A percentile compares a stretch with the other conserved stretches of the same genome.
These are phyloP conservation scores for Xerocomellus amylosporus DNA, from an alignment of 768 basidiomycete species.

Conservation along the genomic window DNA sequence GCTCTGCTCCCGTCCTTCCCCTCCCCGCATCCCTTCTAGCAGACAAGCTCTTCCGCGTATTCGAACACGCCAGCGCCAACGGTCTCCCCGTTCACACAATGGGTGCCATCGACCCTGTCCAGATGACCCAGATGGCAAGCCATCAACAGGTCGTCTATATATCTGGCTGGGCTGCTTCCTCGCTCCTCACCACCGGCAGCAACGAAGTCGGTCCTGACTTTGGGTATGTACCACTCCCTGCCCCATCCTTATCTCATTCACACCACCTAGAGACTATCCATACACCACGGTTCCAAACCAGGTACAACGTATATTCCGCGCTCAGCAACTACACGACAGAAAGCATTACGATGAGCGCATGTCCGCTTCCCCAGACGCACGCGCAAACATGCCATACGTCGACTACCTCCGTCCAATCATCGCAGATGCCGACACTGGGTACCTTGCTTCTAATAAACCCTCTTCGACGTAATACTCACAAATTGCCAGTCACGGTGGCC, in stretches of 20 bases:
- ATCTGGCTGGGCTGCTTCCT: conserved; percentile 90
- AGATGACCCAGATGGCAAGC: conserved; percentile 91
- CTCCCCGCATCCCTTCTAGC: conserved; percentile 76
- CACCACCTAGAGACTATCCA: conserved; percentile 72
- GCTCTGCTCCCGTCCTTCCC: conserved; percentile 75
- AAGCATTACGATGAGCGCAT: conserved; percentile 90
- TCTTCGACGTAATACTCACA: conserved; percentile 6
- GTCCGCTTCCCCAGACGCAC: conserved; percentile 56
- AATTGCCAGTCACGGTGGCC: conserved; percentile 73
- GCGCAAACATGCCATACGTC: conserved; percentile 70
- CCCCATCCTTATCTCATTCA: background rate
- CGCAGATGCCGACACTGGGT: conserved; percentile 95
- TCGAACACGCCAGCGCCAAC: conserved; percentile 60
- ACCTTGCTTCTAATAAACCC: conserved; percentile 18
- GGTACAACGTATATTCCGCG: conserved; percentile 86
- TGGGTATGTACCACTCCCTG: conserved; percentile 44
- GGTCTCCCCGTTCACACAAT: conserved; percentile 81
- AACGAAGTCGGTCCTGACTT: conserved; percentile 93
- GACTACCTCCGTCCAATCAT: conserved; percentile 93
- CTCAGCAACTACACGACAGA: conserved; percentile 89
- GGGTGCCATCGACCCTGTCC: conserved; percentile 91
- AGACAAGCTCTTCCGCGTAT: conserved; percentile 74
- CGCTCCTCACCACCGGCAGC: conserved; percentile 81
- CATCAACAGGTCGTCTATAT: conserved; percentile 87
- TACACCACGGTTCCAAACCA: conserved; percentile 97